Percentiles rank a stretch among this genome's conserved stretches.
Conservation (phyloP, 2,329 filamentous ascomycete species). For the Phyllosticta paracitricarpa region DNA sequence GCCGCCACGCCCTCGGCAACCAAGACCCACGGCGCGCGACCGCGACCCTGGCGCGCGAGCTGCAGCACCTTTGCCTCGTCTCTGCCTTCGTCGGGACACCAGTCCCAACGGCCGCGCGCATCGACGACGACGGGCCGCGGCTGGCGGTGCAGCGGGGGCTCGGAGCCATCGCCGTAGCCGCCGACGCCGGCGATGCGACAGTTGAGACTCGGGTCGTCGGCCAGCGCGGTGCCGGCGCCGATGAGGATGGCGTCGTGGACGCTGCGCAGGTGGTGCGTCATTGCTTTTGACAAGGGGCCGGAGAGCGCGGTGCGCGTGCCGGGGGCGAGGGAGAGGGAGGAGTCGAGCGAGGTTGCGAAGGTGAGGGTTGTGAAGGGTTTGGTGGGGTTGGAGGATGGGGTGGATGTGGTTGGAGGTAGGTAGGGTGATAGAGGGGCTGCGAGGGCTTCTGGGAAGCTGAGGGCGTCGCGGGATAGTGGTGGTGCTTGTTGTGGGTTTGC, state of each 20-base stretch:
- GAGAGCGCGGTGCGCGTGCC: conserved; percentile 77
- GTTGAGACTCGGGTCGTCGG: conserved; percentile 79
- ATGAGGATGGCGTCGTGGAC: conserved; percentile 77
- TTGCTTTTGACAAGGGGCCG: conserved; percentile 71
- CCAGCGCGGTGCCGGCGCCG: conserved; percentile 72
- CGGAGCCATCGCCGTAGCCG: conserved; percentile 44
- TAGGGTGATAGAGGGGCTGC: conserved; percentile 42
- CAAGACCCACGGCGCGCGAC: conserved; percentile 65
- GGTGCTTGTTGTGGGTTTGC: background rate
- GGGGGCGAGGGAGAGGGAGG: conserved; percentile 63
- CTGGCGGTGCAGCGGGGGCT: conserved; percentile 47
- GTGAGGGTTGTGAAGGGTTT: conserved; percentile 58
- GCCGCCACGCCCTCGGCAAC: conserved; percentile 21
- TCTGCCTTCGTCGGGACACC: conserved; percentile 45
- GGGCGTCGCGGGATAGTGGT: conserved; percentile 15
- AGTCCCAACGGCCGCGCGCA: conserved; percentile 63
- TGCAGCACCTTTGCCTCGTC: conserved; percentile 49
- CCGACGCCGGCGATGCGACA: conserved; percentile 58
- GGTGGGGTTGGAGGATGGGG: conserved; percentile 11
- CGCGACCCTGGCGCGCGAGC: conserved; percentile 53
- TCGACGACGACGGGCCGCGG: conserved; percentile 78
- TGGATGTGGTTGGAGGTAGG: conserved; percentile 26
- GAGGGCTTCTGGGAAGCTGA: conserved; percentile 34
- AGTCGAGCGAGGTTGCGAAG: conserved; percentile 84
- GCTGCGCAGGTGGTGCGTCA: conserved; percentile 85